Evolutionary conservation across 179 eudicot genomes (phyloP).

Genomic region (Corrigiola litoralis): DNA sequence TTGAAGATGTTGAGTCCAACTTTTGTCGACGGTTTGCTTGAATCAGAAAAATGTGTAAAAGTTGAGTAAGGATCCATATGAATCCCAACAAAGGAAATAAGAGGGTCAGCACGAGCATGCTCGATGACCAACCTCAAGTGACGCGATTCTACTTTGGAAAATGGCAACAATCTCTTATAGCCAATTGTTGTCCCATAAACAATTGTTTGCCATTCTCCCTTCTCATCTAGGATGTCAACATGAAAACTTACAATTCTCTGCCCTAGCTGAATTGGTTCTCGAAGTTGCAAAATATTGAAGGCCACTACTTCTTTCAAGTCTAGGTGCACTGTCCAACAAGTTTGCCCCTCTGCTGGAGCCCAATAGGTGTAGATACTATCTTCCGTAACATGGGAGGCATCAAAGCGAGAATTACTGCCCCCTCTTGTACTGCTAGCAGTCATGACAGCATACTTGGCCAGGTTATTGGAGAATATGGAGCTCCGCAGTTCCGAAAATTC

Average conservation of each 20-base stretch:
- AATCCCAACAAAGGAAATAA: constrained; percentile 53
- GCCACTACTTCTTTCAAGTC: constrained; percentile 34
- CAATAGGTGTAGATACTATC: constrained; percentile 62
- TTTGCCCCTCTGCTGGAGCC: constrained; percentile 53
- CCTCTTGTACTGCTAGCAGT: constrained; percentile 64
- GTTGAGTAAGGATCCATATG: constrained; percentile 48
- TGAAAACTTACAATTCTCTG: constrained; percentile 59
- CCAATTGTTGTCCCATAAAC: constrained; percentile 67
- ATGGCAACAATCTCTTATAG: constrained; percentile 49
- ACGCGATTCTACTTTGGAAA: constrained; percentile 33
- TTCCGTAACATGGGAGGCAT: constrained; percentile 34
- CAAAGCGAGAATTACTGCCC: constrained; percentile 31
- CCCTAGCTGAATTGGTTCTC: constrained; percentile 87
- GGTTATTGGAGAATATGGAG: constrained; percentile 54
- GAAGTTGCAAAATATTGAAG: constrained; percentile 69
- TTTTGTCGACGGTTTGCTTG: constrained; percentile 11
- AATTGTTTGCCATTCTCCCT: constrained; percentile 47
- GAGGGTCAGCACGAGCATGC: constrained; percentile 57
- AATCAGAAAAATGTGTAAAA: constrained; percentile 9
- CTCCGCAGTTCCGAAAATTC: constrained; percentile 56
- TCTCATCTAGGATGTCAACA: constrained; percentile 40
- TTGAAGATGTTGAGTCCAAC: constrained; percentile 24
- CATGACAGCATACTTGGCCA: constrained; percentile 42
- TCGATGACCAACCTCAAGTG: constrained; percentile 52
- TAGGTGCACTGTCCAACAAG: constrained; percentile 48